Base-by-base conservation (phyloP, 192 early-diverging fungal species). In the Mortierella claussenii region DNA sequence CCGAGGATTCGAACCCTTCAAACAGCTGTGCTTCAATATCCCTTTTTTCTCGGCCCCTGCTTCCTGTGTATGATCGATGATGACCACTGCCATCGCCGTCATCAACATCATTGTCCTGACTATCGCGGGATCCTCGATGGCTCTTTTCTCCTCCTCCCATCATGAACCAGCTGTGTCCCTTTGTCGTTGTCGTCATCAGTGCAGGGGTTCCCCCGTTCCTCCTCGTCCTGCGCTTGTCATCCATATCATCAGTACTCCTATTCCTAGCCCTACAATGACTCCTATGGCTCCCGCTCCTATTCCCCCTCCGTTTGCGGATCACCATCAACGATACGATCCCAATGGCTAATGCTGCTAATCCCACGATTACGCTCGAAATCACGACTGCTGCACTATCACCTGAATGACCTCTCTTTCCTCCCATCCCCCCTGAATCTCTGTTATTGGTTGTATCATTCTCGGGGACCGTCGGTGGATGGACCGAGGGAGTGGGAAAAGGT, bases 1-100 rank as follows among this genome's bases (percentile, higher is more conserved):
- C 73, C 10, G 63, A 76, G 0, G 73, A 76, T 48, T 76, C 73
- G 26, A 76, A 76, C 2, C 73, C 73, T 33, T 36, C 63, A 56
- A 76, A 76, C 26, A 76, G 49, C 17, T 67, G 54, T 34, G 36
- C 31, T 24, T 47, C 63, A 48, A 46, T 46, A 24, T 42, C 40
- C 9, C 1, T 21, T 12, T 46, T 8, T 31, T 44, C 57, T 21
- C 44, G 26, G 33, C 13, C 43, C 8, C 36, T 47, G n/a, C n/a
- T n/a, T n/a, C n/a, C n/a, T n/a, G n/a, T n/a, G n/a, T n/a, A n/a
- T n/a, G n/a, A n/a, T n/a, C n/a, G n/a, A 27, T 37, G 21, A 5
- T 34, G 26, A 15, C 45, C 13, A 34, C 36, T 21, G 30, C 21
- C 26, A 9, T 68, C 26, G 17, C 17, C 9, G 12, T 52, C 42